Evolutionary conservation across 805 yeast species (phyloP).

Genomic region (Candida palmyrensis): DNA sequence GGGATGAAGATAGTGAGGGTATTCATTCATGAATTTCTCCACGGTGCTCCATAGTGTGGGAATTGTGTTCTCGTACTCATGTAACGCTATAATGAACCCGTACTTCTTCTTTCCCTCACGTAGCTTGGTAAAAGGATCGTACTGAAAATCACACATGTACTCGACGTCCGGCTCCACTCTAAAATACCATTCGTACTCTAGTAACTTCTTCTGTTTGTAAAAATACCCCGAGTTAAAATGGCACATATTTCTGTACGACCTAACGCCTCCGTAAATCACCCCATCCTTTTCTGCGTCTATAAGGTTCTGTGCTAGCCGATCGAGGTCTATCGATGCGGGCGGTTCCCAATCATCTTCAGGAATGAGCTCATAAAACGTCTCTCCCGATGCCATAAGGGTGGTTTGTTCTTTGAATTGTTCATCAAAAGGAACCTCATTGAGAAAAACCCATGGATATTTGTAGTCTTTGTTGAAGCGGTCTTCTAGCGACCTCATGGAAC

Average conservation of each 20-base stretch:
- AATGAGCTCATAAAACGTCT: conserved; percentile 34
- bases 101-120: conserved; percentile 40
- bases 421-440: conserved; percentile 39
- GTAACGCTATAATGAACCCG: conserved; percentile 48
- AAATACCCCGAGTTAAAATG: conserved; percentile 68
- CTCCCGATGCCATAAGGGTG: conserved; percentile 39
- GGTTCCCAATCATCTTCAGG: conserved; percentile 38
- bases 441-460: conserved; percentile 40
- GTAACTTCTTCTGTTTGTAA: conserved; percentile 41
- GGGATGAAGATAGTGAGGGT: conserved; percentile 42
- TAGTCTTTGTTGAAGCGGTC: conserved; percentile 37
- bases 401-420: conserved; percentile 38
- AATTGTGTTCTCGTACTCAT: conserved; percentile 49
- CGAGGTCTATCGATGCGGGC: conserved; percentile 29
- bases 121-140: conserved; percentile 47
- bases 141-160: conserved; percentile 51
- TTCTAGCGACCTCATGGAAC: conserved; percentile 38
- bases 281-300: conserved; percentile 12
- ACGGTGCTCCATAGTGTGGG: conserved; percentile 49
- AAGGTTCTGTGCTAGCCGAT: conserved; percentile 21
- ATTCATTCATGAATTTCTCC: conserved; percentile 36
- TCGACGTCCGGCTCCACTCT: conserved; percentile 58
- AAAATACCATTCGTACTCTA: conserved; percentile 51
- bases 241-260: conserved; percentile 61
- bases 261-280: conserved; percentile 44